Base-by-base conservation (phyloP, 805 yeast species). In the Peterozyma toletana region DNA sequence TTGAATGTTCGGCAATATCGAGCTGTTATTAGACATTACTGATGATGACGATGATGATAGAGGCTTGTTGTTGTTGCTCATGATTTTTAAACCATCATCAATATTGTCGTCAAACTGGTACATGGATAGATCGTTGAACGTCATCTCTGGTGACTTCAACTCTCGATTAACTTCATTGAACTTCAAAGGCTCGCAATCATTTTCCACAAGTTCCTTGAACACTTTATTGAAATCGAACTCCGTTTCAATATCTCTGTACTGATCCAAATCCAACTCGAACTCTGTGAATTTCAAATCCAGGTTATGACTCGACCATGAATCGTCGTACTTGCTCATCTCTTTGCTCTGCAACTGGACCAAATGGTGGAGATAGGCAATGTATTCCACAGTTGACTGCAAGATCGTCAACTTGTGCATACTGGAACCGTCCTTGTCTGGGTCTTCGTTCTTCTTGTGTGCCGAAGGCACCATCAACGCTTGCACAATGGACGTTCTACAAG, bases 341-440 rank as follows among this genome's bases (percentile, higher is more conserved):
- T 67, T 55, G 47, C 71, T 71, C 56, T 79, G 76, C 46, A 74
- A 60, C 45, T 71, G 67, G 16, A 81, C 69, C 10, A 79, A 71
- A 44, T 72, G 68, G 57, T 85, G 89, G 40, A 86, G 67, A 54
- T 84, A 83, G 48, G 78, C 70, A 49, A 86, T 80, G 56, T 86
- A 86, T 55, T 84, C 90, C 18, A 86, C 95, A 0, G 91, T 78
- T n/a, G 86, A 80, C 58, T 86, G 89, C 36, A 86, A 64, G 29
- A 86, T 83, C 3, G 89, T 86, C 48, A 86, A 71, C 62, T 86
- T 86, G 63, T 86, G 87, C 80, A 86, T 82, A 50, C 54, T 51
- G 41, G 52, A 58, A 35, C 59, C 56, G 40, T 53, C 56, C 35
- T 33, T 13, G 10, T 38, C 37, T 14, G 37, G 33, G 13, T 9